Base-by-base conservation (phyloP, 106 monocot species). In the Agapanthus africanus region DNA sequence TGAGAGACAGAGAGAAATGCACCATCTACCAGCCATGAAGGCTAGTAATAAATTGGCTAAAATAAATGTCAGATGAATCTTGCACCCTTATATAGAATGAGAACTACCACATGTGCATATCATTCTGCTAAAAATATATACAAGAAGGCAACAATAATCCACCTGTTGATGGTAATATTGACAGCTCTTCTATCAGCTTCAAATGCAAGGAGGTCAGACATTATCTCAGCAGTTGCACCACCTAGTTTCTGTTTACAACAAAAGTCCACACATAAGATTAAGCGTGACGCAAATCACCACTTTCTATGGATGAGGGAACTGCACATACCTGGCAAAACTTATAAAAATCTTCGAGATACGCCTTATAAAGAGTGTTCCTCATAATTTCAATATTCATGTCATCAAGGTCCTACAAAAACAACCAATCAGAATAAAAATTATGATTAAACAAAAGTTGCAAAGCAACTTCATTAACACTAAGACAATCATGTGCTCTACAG, bases 301-400 rank as follows among this genome's bases (percentile, higher is more conserved):
- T 23, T 66, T 28, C 15, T 42, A 41, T 15, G 0, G 15, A 41
- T 15, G 13, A 44, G 1, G 21, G 14, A 44, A 37, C 62, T 69
- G 11, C 13, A 60, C 61, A 51, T 78, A 93, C 99, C 93, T 87
- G 54, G 50, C 90, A 99, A 61, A 99, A 99, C 44, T 78, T 84
- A 65, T 99, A 90, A 54, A 99, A 99, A 59, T 93, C 99, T 79
- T 99, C 93, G 51, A 99, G 93, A 50, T 99, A 99, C 42, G 99
- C 99, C 76, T 99, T 99, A 80, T 99, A 99, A 15, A 99, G 90
- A 40, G 99, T 99, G 73, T 99, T 99, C 79, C 99, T 90, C 99
- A 93, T 99, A 66, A 99, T 99, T 68, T 90, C 99, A 76, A 99
- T 90, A 67, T 99, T 99, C 93, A 93, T 99, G 83, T 93, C 99